These are phyloP conservation scores for Plectosphaerella cucumerina DNA, from an alignment of 2,329 filamentous ascomycete genomes.

Conservation along the genomic window DNA sequence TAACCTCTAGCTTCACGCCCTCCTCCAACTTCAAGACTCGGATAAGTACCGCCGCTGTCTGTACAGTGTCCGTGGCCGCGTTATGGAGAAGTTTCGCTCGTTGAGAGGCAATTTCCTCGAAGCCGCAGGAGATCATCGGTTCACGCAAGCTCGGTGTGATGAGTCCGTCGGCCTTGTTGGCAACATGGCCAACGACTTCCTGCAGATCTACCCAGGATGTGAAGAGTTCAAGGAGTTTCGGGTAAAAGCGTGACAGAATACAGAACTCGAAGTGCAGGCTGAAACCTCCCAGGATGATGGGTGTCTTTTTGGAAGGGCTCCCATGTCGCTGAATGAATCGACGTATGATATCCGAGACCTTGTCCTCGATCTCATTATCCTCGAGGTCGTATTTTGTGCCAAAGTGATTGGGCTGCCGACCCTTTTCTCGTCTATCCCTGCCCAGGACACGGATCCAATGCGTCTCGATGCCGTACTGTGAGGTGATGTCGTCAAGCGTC, in stretches of 20 bases:
- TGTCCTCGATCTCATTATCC: not conserved
- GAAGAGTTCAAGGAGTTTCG: not conserved
- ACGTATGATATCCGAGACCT: not conserved
- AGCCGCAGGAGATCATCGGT: not conserved
- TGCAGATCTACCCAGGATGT: slow-evolving; percentile 1
- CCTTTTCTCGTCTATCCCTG: not conserved
- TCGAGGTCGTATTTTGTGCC: not conserved
- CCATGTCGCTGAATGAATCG: not conserved
- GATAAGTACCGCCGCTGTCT: not conserved
- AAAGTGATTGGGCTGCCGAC: not conserved
- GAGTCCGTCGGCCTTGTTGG: not conserved
- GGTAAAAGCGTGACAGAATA: not conserved
- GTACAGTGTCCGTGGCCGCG: not conserved
- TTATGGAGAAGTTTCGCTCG: not conserved
- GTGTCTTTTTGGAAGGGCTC: not conserved
- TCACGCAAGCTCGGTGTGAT: not conserved
- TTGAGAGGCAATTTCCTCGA: not conserved
- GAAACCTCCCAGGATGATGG: not conserved
- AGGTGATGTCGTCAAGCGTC: not conserved
- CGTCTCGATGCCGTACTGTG: not conserved
- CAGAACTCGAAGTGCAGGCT: not conserved
- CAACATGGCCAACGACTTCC: not conserved
- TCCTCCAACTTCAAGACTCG: not conserved
- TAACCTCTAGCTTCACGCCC: not conserved
- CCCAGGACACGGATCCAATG: not conserved